phyloP scores from a whole-genome alignment of 768 basidiomycete species.

The Rhodotorula sphaerocarpa region DNA sequence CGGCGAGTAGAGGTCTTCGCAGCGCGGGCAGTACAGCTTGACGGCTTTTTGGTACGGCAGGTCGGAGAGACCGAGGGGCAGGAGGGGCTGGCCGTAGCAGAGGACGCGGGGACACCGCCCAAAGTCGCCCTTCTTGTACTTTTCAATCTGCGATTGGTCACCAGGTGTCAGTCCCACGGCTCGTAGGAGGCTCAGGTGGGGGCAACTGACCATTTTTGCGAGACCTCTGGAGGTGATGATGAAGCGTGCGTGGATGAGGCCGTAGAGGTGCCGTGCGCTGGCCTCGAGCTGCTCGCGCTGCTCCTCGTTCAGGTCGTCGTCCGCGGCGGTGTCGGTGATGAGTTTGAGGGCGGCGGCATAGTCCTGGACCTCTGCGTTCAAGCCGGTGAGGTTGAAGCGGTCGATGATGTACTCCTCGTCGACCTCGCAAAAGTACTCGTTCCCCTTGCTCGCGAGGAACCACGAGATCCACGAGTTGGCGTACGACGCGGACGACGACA shows the following conservation, averaged over 20 bases:
- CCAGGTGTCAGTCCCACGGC: too few species aligned
- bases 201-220: slow-evolving; percentile 72
- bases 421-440: slow-evolving; percentile 99
- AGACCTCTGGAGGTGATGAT: slow-evolving; percentile 90
- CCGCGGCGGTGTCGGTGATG: slow-evolving; percentile 85
- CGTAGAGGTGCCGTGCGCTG: slow-evolving; percentile 86
- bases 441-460: slow-evolving; percentile 48
- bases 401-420: slow-evolving; percentile 99
- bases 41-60: slow-evolving; percentile 98
- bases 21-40: slow-evolving; percentile 95
- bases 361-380: slow-evolving; percentile 91
- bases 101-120: slow-evolving; percentile 96
- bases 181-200: slow-evolving; percentile 10
- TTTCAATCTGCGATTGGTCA: slow-evolving; percentile 55
- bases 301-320: slow-evolving; percentile 85
- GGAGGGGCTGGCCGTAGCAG: slow-evolving; percentile 86
- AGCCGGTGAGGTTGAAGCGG: slow-evolving; percentile 92
- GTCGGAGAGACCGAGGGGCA: slow-evolving; percentile 93
- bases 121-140: slow-evolving; percentile 97
- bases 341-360: slow-evolving; percentile 89
- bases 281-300: slow-evolving; percentile 82
- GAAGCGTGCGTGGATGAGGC: slow-evolving; percentile 93
- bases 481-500: slow-evolving; percentile 15
- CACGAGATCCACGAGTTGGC: slow-evolving; percentile 27
- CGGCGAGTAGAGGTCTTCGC: slow-evolving; percentile 96